These are phyloP conservation scores for Pseudogymnoascus sp. DNA, from an alignment of 2,329 filamentous ascomycete species.

Conservation along the genomic window DNA sequence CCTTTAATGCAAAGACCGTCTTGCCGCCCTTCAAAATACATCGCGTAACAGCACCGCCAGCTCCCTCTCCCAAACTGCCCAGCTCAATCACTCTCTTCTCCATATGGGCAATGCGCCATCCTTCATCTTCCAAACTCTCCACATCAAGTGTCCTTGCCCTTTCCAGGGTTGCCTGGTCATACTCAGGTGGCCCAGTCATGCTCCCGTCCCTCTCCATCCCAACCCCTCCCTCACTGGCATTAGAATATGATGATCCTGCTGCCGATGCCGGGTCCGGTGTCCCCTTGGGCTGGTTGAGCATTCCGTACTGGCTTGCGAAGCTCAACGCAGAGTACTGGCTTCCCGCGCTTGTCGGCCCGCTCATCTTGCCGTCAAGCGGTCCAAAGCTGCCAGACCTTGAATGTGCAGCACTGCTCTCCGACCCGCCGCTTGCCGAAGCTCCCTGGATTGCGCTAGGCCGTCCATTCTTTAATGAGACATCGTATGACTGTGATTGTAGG, in stretches of 20 bases:
- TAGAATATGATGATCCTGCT: constrained; percentile 76
- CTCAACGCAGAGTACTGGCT: constrained; percentile 78
- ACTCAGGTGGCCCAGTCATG: constrained; percentile 64
- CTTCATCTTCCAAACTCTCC: constrained; percentile 88
- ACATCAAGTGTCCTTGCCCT: constrained; percentile 80
- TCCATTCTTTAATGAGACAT: constrained; percentile 34
- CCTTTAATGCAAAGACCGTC: constrained; percentile 93
- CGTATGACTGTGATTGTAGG: constrained; percentile 59
- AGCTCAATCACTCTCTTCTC: constrained; percentile 83
- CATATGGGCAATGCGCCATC: constrained; percentile 87
- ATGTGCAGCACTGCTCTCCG: constrained; percentile 70
- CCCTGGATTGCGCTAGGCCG: constrained; percentile 32
- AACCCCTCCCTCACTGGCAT: constrained; percentile 65
- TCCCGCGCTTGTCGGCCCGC: constrained; percentile 78
- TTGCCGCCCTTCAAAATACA: constrained; percentile 86
- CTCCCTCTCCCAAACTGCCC: constrained; percentile 86
- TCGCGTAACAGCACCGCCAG: constrained; percentile 88
- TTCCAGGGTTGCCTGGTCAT: constrained; percentile 75
- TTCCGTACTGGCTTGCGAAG: constrained; percentile 61
- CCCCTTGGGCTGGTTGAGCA: constrained; percentile 45
- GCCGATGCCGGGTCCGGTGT: constrained; percentile 83
- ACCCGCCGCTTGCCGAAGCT: constrained; percentile 66
- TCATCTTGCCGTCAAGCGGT: constrained; percentile 63
- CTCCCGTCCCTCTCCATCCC: constrained; percentile 80
- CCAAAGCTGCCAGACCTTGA: constrained; percentile 81